Evolutionary conservation across 257 asterid genomes (phyloP).

Genomic region (Solanum phureja): DNA sequence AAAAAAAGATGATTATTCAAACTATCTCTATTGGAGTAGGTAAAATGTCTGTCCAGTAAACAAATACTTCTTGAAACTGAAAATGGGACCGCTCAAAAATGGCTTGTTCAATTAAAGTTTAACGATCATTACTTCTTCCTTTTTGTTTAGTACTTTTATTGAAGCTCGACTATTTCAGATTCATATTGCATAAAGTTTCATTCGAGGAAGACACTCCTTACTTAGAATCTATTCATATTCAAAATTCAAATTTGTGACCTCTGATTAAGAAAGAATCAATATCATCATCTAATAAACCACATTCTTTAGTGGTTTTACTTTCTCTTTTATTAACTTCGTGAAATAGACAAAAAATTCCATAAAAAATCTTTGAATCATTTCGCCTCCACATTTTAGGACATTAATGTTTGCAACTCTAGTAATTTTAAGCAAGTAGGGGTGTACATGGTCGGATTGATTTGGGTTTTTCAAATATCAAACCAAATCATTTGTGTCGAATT

Average conservation of each 20-base stretch:
- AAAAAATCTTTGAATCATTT: not conserved
- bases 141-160: no score
- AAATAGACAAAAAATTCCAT: not conserved
- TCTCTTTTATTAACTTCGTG: not conserved
- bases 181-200: accelerated
- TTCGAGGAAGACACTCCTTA: not conserved
- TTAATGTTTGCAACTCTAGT: not conserved
- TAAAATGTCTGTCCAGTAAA: not conserved
- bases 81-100: not conserved
- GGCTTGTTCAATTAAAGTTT: not conserved
- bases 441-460: no score
- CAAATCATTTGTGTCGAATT: no score
- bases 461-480: no score
- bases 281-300: no score
- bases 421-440: not conserved
- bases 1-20: not conserved
- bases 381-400: not conserved
- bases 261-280: accelerated
- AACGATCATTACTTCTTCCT: not conserved
- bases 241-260: accelerated
- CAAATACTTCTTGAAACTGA: not conserved
- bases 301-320: not conserved
- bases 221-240: not conserved
- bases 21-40: not conserved
- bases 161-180: not conserved